Evolutionary conservation across 768 basidiomycete genomes (phyloP), one percentile per base, ranked within the genome.

Genomic region (Podaxis rugospora): DNA sequence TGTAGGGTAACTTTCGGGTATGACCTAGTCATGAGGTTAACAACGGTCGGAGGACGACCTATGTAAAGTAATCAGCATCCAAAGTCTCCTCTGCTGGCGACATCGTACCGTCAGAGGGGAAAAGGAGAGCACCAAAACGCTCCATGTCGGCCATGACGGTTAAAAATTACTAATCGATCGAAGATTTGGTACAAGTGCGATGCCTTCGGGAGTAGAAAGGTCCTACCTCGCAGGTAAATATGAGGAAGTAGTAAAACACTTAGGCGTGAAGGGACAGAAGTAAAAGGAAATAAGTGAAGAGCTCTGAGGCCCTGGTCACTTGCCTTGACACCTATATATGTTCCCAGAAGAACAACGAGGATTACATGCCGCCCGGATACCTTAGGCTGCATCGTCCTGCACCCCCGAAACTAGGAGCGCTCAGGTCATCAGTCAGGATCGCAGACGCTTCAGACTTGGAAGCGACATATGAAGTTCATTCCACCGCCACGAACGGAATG

Each of bases 1-100:
- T 36, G 49, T 23, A 37, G 57, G 10, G 11, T 46, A 9, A 44
- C 18, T 37, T 32, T 25, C 18, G 23, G 18, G 63, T 66, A 73
- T 40, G 72, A 84, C 83, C 88, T 92, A 23, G 89, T 89, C 87
- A 87, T 86, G 61, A 93, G 81, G 58, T 80, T 75, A 37, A 92
- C 87, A 57, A 92, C 74, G 49, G 87, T 85, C 16, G 91, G 89
- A 23, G 86, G 82, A 40, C 89, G 88, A 59, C 86, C 87, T 81
- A 57, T 35, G 54, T 35, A 49, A 39, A 40, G 36, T 52, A 52
- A 61, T 63, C 46, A 52, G 61, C 51, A 32, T 23, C 18, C 25
- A 11, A 23, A 10, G 11, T 23, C 18, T 13, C 4, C 27, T 21
- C 21, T 10, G 11, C 4, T 2, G 28, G 32, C 47, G 42, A 25